Base-by-base conservation (phyloP, 495 filamentous ascomycete genomes). In the Hypoxylon crocopeplum region DNA sequence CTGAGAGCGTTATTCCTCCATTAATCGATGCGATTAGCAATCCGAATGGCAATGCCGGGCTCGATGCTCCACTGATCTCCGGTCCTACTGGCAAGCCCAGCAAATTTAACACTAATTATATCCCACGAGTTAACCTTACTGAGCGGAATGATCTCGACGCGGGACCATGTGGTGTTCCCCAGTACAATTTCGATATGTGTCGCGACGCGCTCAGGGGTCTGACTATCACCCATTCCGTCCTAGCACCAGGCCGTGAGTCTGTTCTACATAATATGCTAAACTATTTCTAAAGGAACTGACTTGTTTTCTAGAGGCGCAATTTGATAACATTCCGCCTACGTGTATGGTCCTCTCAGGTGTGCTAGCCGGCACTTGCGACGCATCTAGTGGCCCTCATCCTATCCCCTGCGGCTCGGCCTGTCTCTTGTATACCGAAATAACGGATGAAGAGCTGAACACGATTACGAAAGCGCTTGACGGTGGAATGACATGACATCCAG, bases 141-240 rank as follows among this genome's bases (percentile, higher is more conserved):
- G 16, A 32, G 7, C 36, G 48, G 2, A 30, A 50, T 1, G 13
- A 20, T 11, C 22, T 21, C 11, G 21, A 38, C 32, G 41, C 39
- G 33, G 42, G 41, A 21, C 52, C 21, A 4, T 56, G 52, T 21
- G 52, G 52, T 39, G 41, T 56, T 15, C 52, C 52, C 25, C 16
- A 47, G 41, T 56, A 56, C 40, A 45, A 47, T 22, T 56, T 47
- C 41, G 52, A 56, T 8, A 27, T 48, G 17, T 56, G 52, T 22
- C 5, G 30, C 20, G 11, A 56, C 11, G 32, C 20, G 8, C 21
- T 47, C 1, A 29, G 22, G 10, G 16, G 12, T 10, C 11, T 56
- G 16, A 22, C 16, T 5, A 39, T 47, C 21, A 40, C 5, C 1
- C 8, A 15, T 8, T 38, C 41, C 2, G 32, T 27, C 8, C 40